These are phyloP conservation scores for Dictyostelium capitatum DNA, from an alignment of 78 protist genomes.

Conservation along the genomic window DNA sequence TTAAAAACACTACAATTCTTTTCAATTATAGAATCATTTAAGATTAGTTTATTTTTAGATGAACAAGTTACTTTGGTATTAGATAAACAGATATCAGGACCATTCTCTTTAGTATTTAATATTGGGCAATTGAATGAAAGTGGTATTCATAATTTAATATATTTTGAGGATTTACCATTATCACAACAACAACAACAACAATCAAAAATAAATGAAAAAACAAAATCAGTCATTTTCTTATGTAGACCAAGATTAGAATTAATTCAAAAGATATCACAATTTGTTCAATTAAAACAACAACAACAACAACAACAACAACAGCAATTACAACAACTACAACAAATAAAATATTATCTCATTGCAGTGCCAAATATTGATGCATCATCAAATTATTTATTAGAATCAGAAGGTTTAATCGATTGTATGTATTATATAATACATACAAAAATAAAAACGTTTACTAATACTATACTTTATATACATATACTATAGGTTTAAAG, in stretches of 20 bases:
- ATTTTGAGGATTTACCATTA: background rate
- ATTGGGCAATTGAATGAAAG: background rate
- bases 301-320: background rate
- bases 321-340: background rate
- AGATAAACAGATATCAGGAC: background rate
- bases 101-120: conserved; percentile 9
- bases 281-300: conserved; percentile 2
- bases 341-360: background rate
- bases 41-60: background rate
- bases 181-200: background rate
- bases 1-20: conserved; percentile 20
- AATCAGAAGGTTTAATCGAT: conserved; percentile 21
- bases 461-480: too few relatives aligned
- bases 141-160: background rate
- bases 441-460: background rate
- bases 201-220: background rate
- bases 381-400: conserved; percentile 21
- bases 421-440: background rate
- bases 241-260: conserved; percentile 12
- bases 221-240: background rate
- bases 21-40: background rate
- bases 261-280: background rate
- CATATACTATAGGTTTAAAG: background rate
- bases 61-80: background rate
- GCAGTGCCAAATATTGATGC: conserved; percentile 18